Evolutionary conservation across 306 rosid genomes (phyloP).

Genomic region (Dalbergia cochinchinensis): DNA sequence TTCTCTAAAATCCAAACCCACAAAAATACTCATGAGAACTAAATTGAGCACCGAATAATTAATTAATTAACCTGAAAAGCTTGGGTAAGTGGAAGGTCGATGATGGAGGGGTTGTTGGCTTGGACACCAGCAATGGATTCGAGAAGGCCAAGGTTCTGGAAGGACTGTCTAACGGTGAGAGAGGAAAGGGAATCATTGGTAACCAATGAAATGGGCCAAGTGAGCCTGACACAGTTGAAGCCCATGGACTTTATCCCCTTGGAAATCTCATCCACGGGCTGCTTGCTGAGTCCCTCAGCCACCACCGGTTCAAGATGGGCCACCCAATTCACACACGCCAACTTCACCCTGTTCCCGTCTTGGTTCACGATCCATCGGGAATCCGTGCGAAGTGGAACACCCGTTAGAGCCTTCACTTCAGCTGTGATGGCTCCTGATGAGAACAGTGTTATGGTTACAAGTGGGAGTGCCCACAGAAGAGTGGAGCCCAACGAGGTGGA

Average conservation of each 20-base stretch:
- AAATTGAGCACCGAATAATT: neutral
- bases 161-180: conserved; percentile 76
- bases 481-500: neutral
- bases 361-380: conserved; percentile 83
- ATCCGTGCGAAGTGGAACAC: conserved; percentile 63
- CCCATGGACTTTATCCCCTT: conserved; percentile 65
- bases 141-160: conserved; percentile 55
- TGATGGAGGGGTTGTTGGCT: conserved; percentile 73
- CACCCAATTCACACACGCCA: conserved; percentile 90
- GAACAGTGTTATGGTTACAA: neutral
- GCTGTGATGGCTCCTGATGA: neutral
- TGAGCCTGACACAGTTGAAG: conserved; percentile 92
- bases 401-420: conserved; percentile 26
- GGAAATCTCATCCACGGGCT: conserved; percentile 71
- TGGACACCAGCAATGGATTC: conserved; percentile 69
- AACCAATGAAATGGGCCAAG: conserved; percentile 76
- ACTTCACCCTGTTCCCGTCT: conserved; percentile 76
- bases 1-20: too few relatives aligned
- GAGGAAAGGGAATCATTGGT: conserved; percentile 73
- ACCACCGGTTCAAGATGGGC: conserved; percentile 76
- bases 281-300: conserved; percentile 89
- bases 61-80: conserved; percentile 69
- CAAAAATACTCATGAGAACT: too few relatives aligned
- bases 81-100: conserved; percentile 72
- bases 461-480: neutral